A percentile compares a stretch with the other conserved stretches of the same genome.
Evolutionary conservation across 495 filamentous ascomycete genomes (phyloP).

Genomic region (Penicillium samsonianum): DNA sequence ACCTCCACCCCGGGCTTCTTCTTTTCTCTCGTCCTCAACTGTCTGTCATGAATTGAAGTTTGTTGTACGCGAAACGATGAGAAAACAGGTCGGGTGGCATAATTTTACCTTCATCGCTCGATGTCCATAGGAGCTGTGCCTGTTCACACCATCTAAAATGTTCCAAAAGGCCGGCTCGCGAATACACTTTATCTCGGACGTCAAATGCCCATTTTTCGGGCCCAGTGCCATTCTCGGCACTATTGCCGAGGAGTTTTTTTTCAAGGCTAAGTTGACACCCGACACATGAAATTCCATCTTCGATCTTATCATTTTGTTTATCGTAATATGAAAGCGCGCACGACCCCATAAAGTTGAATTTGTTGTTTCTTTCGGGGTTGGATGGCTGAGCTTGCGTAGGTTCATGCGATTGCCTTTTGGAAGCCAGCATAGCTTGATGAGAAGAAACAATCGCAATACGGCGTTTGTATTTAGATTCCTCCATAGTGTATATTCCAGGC

Average conservation of each 20-base stretch:
- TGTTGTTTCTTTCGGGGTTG: slow-evolving; percentile 28
- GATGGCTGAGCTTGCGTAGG: slow-evolving; percentile 17
- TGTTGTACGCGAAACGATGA: too few species aligned
- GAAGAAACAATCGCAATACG: slow-evolving; percentile 36
- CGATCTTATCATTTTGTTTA: slow-evolving; percentile 33
- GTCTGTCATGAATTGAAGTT: too few species aligned
- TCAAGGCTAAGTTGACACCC: slow-evolving; percentile 44
- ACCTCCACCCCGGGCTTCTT: too few species aligned
- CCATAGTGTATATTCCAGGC: slow-evolving; percentile 39
- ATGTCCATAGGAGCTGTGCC: slow-evolving; percentile 36
- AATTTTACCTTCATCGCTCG: slow-evolving; percentile 34
- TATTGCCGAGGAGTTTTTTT: slow-evolving; percentile 33
- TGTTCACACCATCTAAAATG: slow-evolving; percentile 48
- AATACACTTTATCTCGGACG: slow-evolving; percentile 30
- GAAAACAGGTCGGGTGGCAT: slow-evolving; percentile 28
- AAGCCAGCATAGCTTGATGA: slow-evolving; percentile 31
- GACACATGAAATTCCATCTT: slow-evolving; percentile 40
- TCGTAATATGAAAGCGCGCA: slow-evolving; percentile 46
- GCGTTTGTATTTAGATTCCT: slow-evolving; percentile 27
- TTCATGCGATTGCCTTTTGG: slow-evolving; percentile 21
- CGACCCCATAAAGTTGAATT: slow-evolving; percentile 37
- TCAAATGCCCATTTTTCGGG: slow-evolving; percentile 27
- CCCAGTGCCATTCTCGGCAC: too few species aligned
- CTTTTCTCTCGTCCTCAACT: too few species aligned
- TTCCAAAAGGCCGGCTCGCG: slow-evolving; percentile 27